phyloP scores from a whole-genome alignment of 1,139 yeast species.

The Saccharomyces hybrid region DNA sequence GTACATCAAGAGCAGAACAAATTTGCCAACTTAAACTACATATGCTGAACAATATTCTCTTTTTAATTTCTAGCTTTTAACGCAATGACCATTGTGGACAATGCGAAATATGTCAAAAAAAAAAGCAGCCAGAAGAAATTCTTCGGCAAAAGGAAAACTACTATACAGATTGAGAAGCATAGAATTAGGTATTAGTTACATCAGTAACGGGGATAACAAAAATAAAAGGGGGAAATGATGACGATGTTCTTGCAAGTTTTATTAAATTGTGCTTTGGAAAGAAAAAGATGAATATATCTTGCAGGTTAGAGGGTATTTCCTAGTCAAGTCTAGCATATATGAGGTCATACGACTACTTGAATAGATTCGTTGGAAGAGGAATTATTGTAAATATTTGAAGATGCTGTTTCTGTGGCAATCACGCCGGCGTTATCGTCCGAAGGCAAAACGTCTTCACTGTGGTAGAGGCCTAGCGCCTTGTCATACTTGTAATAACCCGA shows the following conservation, averaged over 20 bases:
- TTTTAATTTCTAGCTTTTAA: background rate
- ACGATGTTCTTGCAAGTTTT: background rate
- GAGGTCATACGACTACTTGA: background rate
- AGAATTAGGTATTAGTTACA: background rate
- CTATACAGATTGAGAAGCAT: background rate
- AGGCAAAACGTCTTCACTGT: background rate
- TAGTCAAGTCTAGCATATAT: background rate
- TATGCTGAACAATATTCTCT: background rate
- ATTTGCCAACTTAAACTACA: background rate
- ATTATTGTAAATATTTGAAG: background rate
- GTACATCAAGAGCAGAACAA: background rate
- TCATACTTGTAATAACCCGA: constrained; percentile 27
- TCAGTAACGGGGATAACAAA: background rate
- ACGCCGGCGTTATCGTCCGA: background rate
- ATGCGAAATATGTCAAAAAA: background rate
- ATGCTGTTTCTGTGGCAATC: background rate
- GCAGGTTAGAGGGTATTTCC: background rate
- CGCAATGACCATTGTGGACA: background rate
- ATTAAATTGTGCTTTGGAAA: background rate
- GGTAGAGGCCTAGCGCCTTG: constrained; percentile 9
- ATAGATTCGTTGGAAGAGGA: background rate
- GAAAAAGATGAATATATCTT: background rate
- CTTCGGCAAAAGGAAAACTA: background rate
- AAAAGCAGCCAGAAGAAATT: background rate
- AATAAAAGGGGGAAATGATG: background rate